Percentiles rank a stretch among this genome's conserved stretches.
Conservation (phyloP, 305 asterid species). For the Galium porrigens region DNA sequence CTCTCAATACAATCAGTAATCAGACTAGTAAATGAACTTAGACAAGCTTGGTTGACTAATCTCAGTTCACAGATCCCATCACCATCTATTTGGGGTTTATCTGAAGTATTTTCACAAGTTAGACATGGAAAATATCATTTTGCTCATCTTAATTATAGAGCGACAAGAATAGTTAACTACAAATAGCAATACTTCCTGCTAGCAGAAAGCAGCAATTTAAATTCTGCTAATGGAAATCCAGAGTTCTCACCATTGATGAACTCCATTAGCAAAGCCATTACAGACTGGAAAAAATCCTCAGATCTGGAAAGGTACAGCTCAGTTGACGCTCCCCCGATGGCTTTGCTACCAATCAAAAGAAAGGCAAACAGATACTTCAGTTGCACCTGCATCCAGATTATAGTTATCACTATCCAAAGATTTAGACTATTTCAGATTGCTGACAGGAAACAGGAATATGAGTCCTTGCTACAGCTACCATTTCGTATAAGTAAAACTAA, state of each 20-base stretch:
- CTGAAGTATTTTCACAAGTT: conserved; percentile 34
- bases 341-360: conserved; percentile 70
- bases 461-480: background rate
- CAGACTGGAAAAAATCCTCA: conserved; percentile 44
- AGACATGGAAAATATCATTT: conserved; percentile 5
- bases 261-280: conserved; percentile 37
- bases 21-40: conserved; percentile 46
- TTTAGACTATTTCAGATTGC: background rate
- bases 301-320: conserved; percentile 47
- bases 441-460: background rate
- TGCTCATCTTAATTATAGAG: background rate
- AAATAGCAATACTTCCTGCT: background rate
- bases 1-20: conserved; percentile 43
- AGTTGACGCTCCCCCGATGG: conserved; percentile 59
- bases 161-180: background rate
- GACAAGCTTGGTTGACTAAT: conserved; percentile 50
- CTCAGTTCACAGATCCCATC: conserved; percentile 34
- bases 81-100: conserved; percentile 36
- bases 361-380: conserved; percentile 46
- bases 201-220: background rate
- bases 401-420: background rate
- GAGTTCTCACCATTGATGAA: conserved; percentile 41
- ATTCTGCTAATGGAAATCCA: background rate
- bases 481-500: conserved; percentile 15
- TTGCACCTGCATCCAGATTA: conserved; percentile 46